Evolutionary conservation across 176 grass and related monocot genomes (phyloP).

Genomic region (Zoysia pacifica): DNA sequence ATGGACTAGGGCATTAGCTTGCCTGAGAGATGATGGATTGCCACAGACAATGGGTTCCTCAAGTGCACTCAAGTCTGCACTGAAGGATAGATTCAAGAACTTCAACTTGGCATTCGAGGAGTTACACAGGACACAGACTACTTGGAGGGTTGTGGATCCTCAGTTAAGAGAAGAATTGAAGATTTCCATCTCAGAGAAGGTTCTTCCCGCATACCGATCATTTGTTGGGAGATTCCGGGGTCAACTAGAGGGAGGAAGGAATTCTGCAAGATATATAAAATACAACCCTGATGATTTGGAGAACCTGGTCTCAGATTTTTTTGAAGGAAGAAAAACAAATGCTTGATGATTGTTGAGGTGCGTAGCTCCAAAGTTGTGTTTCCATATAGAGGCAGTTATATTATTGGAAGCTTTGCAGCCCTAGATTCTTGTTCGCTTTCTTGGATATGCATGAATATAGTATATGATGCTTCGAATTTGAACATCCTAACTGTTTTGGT

Average conservation of each 20-base stretch:
- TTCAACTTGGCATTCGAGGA: conserved; percentile 91
- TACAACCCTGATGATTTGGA: conserved; percentile 90
- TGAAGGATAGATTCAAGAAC: conserved; percentile 95
- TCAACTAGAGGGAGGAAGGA: conserved; percentile 71
- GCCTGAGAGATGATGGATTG: conserved; percentile 79
- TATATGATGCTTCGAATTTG: background rate
- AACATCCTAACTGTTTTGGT: background rate
- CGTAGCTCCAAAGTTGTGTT: conserved; percentile 24
- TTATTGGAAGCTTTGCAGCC: conserved; percentile 14
- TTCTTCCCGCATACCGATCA: conserved; percentile 78
- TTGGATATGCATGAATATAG: conserved; percentile 29
- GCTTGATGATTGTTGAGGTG: conserved; percentile 43
- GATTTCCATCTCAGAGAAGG: conserved; percentile 76
- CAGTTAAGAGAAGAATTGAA: conserved; percentile 87
- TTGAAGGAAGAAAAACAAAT: conserved; percentile 73
- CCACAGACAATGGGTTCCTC: conserved; percentile 56
- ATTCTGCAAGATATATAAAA: conserved; percentile 71
- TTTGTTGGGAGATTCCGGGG: conserved; percentile 78
- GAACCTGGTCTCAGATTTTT: conserved; percentile 80
- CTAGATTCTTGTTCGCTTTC: background rate
- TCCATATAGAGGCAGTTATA: background rate
- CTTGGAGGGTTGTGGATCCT: conserved; percentile 81
- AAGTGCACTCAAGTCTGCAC: conserved; percentile 50
- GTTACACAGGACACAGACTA: conserved; percentile 71
- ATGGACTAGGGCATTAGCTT: conserved; percentile 80